phyloP scores from a whole-genome alignment of 75 land plant species.

The Pinus tabuliformis region DNA sequence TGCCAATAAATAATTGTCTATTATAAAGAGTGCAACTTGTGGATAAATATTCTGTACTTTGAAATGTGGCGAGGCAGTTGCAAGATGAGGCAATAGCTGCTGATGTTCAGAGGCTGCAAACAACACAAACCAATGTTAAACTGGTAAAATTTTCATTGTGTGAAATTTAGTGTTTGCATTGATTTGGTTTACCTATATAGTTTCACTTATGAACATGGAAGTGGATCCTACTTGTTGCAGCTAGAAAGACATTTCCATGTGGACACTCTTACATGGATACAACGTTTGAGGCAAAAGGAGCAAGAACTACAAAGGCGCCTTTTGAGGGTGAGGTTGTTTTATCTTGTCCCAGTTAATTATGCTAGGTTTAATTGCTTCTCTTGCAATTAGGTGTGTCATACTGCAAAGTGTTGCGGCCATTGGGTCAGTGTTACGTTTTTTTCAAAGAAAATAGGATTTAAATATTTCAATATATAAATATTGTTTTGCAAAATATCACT shows the following conservation, averaged over 20 bases:
- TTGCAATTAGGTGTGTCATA: too few relatives aligned
- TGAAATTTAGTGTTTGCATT: too few relatives aligned
- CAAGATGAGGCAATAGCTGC: slow-evolving; percentile 95
- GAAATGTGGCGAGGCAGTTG: slow-evolving; percentile 54
- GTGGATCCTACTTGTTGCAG: slow-evolving; percentile 27
- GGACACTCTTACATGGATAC: slow-evolving; percentile 82
- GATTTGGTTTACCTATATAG: too few relatives aligned
- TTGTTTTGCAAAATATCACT: too few relatives aligned
- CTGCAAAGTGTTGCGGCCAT: too few relatives aligned
- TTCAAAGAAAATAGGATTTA: too few relatives aligned
- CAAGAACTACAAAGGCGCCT: slow-evolving; percentile 86
- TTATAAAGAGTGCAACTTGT: not conserved
- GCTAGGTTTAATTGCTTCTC: too few relatives aligned
- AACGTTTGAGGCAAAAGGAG: slow-evolving; percentile 82
- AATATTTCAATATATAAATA: too few relatives aligned
- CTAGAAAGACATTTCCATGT: slow-evolving; percentile 90
- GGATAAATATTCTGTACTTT: slow-evolving; percentile 5
- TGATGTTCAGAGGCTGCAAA: slow-evolving; percentile 79
- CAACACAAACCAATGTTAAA: slow-evolving; percentile 91
- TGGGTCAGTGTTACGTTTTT: too few relatives aligned
- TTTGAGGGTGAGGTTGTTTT: slow-evolving; percentile 52
- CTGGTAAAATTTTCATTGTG: slow-evolving; percentile 40
- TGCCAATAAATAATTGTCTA: not conserved
- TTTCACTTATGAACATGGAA: too few relatives aligned
- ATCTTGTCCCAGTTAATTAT: too few relatives aligned